Evolutionary conservation across 2,329 filamentous ascomycete genomes (phyloP), one percentile per base, ranked within the genome.

Genomic region (Podosphaera fusca): DNA sequence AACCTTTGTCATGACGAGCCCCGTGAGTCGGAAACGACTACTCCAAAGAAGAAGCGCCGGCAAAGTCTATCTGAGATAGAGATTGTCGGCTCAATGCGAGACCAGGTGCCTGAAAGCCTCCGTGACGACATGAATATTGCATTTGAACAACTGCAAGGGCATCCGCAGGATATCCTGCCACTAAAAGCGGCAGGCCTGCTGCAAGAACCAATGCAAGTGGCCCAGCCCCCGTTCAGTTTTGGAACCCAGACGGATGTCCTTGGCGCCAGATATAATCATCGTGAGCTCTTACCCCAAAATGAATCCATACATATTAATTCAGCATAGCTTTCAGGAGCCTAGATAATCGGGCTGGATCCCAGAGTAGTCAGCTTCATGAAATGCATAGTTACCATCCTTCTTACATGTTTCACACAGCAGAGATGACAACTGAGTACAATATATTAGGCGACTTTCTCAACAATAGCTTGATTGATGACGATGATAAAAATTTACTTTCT

Each of bases 1-100:
- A 92, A 98, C 71, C 78, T 98, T 63, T 98, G 92, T 71, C 92
- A 95, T 73, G 92, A 98, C 71, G 92, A 96, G 72, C 90, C 89
- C 63, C 83, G 90, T 70, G 90, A 98, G 67, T 75, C 81, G 63
- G 79, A 82, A 60, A 70, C 83, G 57, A 62, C 66, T 63, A 65
- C 67, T 59, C 94, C 92, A 72, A 90, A 89, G 71, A 72, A 78
- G 64, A 95, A 90, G 72, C 77, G 74, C 67, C 74, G 79, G 63
- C 73, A 74, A 61, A 76, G 74, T 60, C 71, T 75, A 59, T 74
- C 78, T 56, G 71, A 73, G 47, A 71, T 73, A 49, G 74, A 75
- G 58, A 81, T 84, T 64, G 81, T 84, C 67, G 76, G 80, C 62
- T 69, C 71, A 61, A 73, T 74, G 64, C 65, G 75, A 59, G 76